phyloP scores from a whole-genome alignment of 2,329 filamentous ascomycete species.

The Paecilomyces variotii region DNA sequence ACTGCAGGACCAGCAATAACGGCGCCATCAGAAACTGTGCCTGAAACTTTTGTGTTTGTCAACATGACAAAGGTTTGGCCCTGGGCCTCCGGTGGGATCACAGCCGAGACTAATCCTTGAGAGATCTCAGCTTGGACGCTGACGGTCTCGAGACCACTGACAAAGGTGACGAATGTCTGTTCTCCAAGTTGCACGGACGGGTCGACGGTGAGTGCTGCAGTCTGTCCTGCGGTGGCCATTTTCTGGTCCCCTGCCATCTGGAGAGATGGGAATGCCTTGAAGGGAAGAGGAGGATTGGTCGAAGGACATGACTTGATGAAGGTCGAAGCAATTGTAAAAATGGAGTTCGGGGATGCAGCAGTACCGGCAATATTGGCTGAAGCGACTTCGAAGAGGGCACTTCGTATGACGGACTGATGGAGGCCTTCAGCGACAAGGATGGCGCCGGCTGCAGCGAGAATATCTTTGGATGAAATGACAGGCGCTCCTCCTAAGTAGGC shows the following conservation, averaged over 20 bases:
- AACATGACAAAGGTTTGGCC: slow-evolving; percentile 24
- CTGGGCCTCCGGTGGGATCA: neutral
- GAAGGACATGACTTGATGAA: slow-evolving; percentile 54
- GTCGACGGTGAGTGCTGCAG: slow-evolving; percentile 9
- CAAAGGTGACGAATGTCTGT: slow-evolving; percentile 14
- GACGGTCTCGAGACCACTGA: slow-evolving; percentile 16
- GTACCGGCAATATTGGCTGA: slow-evolving; percentile 55
- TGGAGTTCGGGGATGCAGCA: slow-evolving; percentile 50
- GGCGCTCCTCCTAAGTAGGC: slow-evolving; percentile 57
- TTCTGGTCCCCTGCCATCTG: slow-evolving; percentile 10
- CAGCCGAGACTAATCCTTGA: slow-evolving; percentile 9
- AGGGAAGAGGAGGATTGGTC: slow-evolving; percentile 48
- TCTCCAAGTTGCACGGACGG: slow-evolving; percentile 4
- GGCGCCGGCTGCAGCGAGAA: slow-evolving; percentile 53
- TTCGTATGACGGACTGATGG: slow-evolving; percentile 55
- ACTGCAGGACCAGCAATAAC: slow-evolving; percentile 25
- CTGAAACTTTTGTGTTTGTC: slow-evolving; percentile 13
- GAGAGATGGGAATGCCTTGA: slow-evolving; percentile 53
- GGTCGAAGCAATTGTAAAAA: slow-evolving; percentile 56
- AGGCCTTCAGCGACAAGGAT: slow-evolving; percentile 59
- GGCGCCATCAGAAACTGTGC: slow-evolving; percentile 17
- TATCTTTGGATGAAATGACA: slow-evolving; percentile 48
- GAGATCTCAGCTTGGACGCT: slow-evolving; percentile 12
- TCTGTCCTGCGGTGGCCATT: slow-evolving; percentile 7
- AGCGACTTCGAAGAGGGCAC: slow-evolving; percentile 40